A percentile compares a stretch with the other conserved stretches of the same genome.
Conservation (phyloP, 257 asterid species). For the Nicotiana tomentosiformis region DNA sequence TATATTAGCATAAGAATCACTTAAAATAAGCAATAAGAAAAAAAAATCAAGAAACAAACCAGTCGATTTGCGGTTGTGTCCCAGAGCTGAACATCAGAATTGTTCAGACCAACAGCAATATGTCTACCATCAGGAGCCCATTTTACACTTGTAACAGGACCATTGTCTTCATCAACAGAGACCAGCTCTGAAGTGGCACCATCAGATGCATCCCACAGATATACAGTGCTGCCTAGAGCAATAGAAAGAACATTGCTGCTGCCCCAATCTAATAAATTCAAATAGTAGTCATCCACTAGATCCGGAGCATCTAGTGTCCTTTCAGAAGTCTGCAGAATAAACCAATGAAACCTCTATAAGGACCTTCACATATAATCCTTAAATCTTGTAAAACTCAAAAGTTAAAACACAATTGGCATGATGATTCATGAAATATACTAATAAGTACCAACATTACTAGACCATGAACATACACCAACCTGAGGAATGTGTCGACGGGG, state of each 20-base stretch:
- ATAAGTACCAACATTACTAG: neutral
- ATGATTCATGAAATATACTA: neutral
- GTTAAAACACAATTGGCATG: neutral
- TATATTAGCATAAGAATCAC: neutral
- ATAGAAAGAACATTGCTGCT: constrained; percentile 21
- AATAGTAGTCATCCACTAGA: constrained; percentile 16
- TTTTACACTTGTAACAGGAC: constrained; percentile 44
- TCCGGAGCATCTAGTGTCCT: constrained; percentile 25
- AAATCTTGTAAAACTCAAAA: neutral
- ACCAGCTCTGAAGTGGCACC: constrained; percentile 38
- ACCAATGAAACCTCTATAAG: neutral
- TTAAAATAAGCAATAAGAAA: neutral
- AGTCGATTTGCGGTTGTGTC: constrained; percentile 43
- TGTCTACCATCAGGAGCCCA: constrained; percentile 52
- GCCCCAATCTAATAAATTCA: constrained; percentile 24
- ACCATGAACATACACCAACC: constrained; percentile 25
- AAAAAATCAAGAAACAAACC: constrained; percentile 12
- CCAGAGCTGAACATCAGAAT: constrained; percentile 56
- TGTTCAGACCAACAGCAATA: constrained; percentile 49
- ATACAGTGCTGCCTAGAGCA: constrained; percentile 13
- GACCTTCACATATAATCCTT: neutral
- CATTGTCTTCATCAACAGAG: constrained; percentile 40
- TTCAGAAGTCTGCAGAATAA: constrained; percentile 15
- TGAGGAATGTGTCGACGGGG: constrained; percentile 72
- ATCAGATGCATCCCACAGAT: constrained; percentile 44